Base-by-base conservation (phyloP, 306 rosid genomes). In the Rosa lucieae region DNA sequence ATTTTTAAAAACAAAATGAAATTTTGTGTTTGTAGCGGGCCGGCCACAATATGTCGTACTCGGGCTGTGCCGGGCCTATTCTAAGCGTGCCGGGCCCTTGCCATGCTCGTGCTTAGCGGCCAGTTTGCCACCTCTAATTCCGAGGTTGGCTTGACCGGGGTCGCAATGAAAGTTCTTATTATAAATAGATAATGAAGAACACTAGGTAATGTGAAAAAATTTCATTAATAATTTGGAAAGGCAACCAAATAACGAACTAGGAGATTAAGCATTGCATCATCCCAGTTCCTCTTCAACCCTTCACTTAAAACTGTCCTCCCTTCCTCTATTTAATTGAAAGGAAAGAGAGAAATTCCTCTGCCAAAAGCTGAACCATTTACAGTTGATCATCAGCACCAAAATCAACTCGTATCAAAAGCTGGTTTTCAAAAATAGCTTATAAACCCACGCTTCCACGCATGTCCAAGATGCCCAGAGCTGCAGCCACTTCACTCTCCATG, bases 321-420 rank as follows among this genome's bases (percentile, higher is more conserved):
- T 55, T 23, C 58, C 29, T 59, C 65, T 8, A 53, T 11, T 42
- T 3, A 49, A 74, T 14, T 15, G 0, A 63, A 70, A 47, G 20
- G 63, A 65, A 42, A 67, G 66, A 73, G 67, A 68, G 12, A 53
- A 8, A 4, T 29, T 69, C 72, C 23, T 47, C 46, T 13, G 61
- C 80, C 77, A 72, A 76, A 75, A 79, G 82, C 69, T 44, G 72
- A 78, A 46, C 73, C 14, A 53, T 58, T 67, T 77, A 72, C 76
- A 52, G 32, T 13, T 42, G 58, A 40, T 14, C 69, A 59, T 20
- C 53, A 43, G 37, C 59, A 46, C 59, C 46, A 26, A 62, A 39
- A 23, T 46, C 43, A 62, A 62, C 59, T 75, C 26, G 26, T 14
- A 47, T 6, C 12, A 78, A 58, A 55, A 73, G 79, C 79, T 42